A percentile compares a stretch with the other conserved stretches of the same genome.
Conservation (phyloP, 768 basidiomycete genomes). For the Panaeolus cyanescens region DNA sequence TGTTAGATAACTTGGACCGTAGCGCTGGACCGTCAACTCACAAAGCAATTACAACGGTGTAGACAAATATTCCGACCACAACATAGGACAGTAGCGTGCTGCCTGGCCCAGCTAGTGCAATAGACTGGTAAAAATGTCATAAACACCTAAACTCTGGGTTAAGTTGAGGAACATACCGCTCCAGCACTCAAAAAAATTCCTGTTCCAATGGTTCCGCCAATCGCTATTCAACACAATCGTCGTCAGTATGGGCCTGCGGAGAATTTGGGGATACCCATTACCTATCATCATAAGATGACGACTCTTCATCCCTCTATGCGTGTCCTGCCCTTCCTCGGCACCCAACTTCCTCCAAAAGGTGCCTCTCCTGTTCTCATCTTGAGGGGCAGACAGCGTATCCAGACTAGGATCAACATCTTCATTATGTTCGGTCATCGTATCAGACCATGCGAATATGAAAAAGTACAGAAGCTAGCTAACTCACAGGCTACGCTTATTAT, state of each 20-base stretch:
- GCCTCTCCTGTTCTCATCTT: background rate
- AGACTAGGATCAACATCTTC: background rate
- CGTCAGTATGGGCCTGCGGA: background rate
- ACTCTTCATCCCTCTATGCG: constrained; percentile 6
- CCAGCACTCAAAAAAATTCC: constrained; percentile 65
- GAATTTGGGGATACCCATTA: background rate
- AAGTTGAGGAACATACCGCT: constrained; percentile 37
- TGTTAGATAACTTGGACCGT: background rate
- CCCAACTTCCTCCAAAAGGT: background rate
- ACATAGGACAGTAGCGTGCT: constrained; percentile 64
- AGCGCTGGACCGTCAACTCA: constrained; percentile 21
- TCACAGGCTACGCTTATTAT: background rate
- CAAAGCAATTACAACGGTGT: constrained; percentile 62
- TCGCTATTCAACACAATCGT: constrained; percentile 31
- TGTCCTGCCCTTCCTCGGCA: background rate
- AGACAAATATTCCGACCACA: constrained; percentile 60
- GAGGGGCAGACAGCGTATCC: background rate
- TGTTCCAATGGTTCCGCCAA: constrained; percentile 60
- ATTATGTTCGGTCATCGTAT: background rate
- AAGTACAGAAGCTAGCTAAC: background rate
- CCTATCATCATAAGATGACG: constrained; percentile 8
- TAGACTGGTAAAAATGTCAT: constrained; percentile 34
- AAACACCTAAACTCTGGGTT: background rate
- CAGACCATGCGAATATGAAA: background rate
- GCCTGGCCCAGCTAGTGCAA: constrained; percentile 59